A percentile compares a stretch with the other conserved stretches of the same genome.
Evolutionary conservation across 495 filamentous ascomycete species (phyloP).

Genomic region (Aspergillus carlsbadensis): DNA sequence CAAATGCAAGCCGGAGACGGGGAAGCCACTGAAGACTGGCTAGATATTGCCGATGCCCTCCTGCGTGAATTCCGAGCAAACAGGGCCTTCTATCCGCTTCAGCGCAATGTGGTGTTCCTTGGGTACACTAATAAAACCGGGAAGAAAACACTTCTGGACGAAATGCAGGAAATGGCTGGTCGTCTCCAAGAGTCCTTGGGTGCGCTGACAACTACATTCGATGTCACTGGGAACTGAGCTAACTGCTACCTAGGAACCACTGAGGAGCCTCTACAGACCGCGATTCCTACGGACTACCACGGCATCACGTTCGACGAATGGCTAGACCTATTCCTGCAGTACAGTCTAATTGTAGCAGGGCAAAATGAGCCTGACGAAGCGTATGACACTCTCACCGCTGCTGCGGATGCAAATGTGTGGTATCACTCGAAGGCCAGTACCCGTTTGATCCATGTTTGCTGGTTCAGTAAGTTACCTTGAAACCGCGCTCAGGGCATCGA

Average conservation of each 20-base stretch:
- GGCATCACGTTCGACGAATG: slow-evolving; percentile 78
- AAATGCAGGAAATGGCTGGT: slow-evolving; percentile 66
- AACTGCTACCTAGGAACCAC: slow-evolving; percentile 18
- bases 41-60: slow-evolving; percentile 70
- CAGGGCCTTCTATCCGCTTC: slow-evolving; percentile 73
- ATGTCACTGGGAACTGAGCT: neutral
- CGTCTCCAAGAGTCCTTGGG: slow-evolving; percentile 57
- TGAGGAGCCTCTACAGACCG: slow-evolving; percentile 31
- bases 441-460: slow-evolving; percentile 75
- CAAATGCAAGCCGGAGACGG: slow-evolving; percentile 50
- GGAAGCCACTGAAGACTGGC: slow-evolving; percentile 62
- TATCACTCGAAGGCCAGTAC: slow-evolving; percentile 61
- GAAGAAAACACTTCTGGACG: slow-evolving; percentile 44
- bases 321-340: slow-evolving; percentile 89
- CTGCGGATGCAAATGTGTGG: slow-evolving; percentile 76
- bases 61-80: slow-evolving; percentile 77
- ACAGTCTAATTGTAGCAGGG: slow-evolving; percentile 70
- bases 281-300: slow-evolving; percentile 65
- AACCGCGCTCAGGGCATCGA: slow-evolving; percentile 12
- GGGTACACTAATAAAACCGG: slow-evolving; percentile 56
- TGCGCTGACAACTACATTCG: slow-evolving; percentile 29
- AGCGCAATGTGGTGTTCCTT: slow-evolving; percentile 66
- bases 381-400: slow-evolving; percentile 73
- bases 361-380: slow-evolving; percentile 58
- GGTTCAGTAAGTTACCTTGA: slow-evolving; percentile 59